These are phyloP conservation scores for Cordyceps fumosorosea DNA, from an alignment of 2,329 filamentous ascomycete genomes.

Conservation along the genomic window DNA sequence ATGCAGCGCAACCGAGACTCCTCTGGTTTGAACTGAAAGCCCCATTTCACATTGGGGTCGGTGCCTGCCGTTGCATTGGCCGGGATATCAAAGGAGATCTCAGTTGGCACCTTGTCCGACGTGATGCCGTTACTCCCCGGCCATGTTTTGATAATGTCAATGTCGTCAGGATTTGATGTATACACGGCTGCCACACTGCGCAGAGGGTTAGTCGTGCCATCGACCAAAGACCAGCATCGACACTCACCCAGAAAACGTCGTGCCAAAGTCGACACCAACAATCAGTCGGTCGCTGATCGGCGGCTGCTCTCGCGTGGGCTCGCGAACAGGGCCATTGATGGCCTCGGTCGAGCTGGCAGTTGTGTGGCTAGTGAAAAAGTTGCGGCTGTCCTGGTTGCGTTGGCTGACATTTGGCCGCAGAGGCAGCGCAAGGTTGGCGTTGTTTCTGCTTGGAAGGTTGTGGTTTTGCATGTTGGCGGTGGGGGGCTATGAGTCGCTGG, in stretches of 20 bases:
- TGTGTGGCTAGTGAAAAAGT: slow-evolving; percentile 50
- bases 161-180: slow-evolving; percentile 68
- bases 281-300: slow-evolving; percentile 58
- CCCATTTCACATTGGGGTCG: slow-evolving; percentile 60
- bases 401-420: slow-evolving; percentile 39
- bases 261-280: slow-evolving; percentile 76
- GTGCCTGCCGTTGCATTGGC: slow-evolving; percentile 26
- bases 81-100: slow-evolving; percentile 57
- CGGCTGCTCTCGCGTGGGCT: slow-evolving; percentile 45
- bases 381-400: slow-evolving; percentile 49
- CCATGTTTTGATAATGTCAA: slow-evolving; percentile 82
- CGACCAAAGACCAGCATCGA: neutral
- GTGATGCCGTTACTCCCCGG: slow-evolving; percentile 78
- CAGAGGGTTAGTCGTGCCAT: neutral
- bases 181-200: slow-evolving; percentile 61
- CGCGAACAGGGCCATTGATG: slow-evolving; percentile 54
- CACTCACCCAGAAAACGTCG: slow-evolving; percentile 71
- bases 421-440: slow-evolving; percentile 46
- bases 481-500: neutral
- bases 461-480: slow-evolving; percentile 9
- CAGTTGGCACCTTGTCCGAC: slow-evolving; percentile 80
- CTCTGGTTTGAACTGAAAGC: slow-evolving; percentile 75
- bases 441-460: slow-evolving; percentile 7
- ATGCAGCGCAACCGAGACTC: slow-evolving; percentile 72
- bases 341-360: slow-evolving; percentile 53